Conservation (phyloP, 2,329 filamentous ascomycete species). For the Microcyclosporella mali region DNA sequence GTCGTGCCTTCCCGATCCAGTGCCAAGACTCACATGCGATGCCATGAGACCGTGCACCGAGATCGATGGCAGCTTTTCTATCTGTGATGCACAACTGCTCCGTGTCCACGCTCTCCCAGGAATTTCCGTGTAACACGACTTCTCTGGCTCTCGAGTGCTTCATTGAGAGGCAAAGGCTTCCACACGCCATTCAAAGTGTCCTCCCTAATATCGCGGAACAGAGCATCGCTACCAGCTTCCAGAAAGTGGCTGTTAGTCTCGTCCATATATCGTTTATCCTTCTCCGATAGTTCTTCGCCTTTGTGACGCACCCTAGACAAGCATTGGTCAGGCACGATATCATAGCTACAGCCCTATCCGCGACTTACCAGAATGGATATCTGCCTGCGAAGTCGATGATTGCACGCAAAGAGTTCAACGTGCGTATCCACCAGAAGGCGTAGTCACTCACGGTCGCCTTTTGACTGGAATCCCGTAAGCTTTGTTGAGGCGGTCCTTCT, state of each 20-base stretch:
- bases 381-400: slow-evolving; percentile 1
- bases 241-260: background rate
- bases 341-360: no score
- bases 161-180: background rate
- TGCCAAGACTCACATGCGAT: background rate
- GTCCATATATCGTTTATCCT: background rate
- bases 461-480: background rate
- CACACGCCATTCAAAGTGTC: background rate
- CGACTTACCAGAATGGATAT: slow-evolving; percentile 1
- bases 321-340: no score
- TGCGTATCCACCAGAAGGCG: slow-evolving; percentile 4
- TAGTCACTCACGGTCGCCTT: background rate
- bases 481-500: background rate
- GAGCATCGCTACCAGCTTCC: background rate
- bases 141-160: background rate
- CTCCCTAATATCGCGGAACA: background rate
- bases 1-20: no score
- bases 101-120: no score
- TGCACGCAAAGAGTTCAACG: slow-evolving; percentile 2
- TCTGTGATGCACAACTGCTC: no score
- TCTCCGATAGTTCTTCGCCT: background rate
- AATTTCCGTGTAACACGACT: no score
- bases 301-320: background rate
- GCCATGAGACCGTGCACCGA: no score
- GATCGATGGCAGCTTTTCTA: no score